These are phyloP conservation scores for Podila epicladia DNA, from an alignment of 192 early-diverging fungal species.

Conservation along the genomic window DNA sequence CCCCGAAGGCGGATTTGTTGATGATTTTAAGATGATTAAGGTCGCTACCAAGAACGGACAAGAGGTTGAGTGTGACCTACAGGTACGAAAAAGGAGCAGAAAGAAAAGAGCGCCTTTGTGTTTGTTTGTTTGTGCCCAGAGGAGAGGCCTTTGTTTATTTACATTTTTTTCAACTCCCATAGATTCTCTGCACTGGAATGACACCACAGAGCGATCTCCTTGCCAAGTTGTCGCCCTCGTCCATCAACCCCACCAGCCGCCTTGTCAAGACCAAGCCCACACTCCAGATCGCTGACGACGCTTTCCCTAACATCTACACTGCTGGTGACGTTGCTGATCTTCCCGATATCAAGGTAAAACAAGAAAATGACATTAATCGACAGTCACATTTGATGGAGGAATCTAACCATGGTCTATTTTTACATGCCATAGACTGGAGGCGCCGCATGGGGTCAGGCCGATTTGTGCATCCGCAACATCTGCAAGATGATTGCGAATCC, in stretches of 20 bases:
- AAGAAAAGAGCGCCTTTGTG: neutral
- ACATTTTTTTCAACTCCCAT: neutral
- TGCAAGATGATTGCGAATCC: constrained; percentile 36
- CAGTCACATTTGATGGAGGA: neutral
- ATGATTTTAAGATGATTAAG: constrained; percentile 57
- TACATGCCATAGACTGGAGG: constrained; percentile 15
- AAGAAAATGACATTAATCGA: neutral
- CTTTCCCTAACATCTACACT: constrained; percentile 75
- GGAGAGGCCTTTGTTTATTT: neutral
- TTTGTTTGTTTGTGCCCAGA: neutral
- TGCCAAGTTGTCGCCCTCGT: constrained; percentile 59
- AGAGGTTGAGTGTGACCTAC: constrained; percentile 55
- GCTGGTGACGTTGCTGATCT: constrained; percentile 75
- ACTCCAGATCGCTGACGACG: constrained; percentile 69
- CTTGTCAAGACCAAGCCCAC: constrained; percentile 75
- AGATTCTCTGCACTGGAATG: constrained; percentile 82
- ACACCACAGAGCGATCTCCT: constrained; percentile 73
- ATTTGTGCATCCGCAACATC: constrained; percentile 35
- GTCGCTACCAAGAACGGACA: constrained; percentile 57
- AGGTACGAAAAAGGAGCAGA: constrained; percentile 24
- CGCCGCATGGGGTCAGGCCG: constrained; percentile 21
- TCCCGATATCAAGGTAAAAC: constrained; percentile 48
- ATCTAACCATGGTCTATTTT: neutral
- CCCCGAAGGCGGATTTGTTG: constrained; percentile 66
- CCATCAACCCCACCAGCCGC: constrained; percentile 61